Evolutionary conservation across 1,284 basidiomycete genomes (phyloP).

Genomic region (Inonotus obliquus): DNA sequence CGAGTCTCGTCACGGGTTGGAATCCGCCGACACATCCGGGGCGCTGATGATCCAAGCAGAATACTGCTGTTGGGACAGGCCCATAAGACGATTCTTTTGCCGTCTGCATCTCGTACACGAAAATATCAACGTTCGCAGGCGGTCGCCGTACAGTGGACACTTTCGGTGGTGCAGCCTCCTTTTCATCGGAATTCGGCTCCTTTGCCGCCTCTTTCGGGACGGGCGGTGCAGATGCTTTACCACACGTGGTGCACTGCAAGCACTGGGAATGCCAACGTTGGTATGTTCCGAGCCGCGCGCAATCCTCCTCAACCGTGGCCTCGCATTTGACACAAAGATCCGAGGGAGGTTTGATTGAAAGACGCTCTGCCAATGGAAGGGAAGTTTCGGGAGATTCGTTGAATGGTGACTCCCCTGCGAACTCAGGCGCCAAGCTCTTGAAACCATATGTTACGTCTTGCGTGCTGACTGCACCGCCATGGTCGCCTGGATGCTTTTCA

Average conservation of each 20-base stretch:
- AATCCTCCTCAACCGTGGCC: conserved; percentile 95
- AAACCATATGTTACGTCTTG: conserved; percentile 84
- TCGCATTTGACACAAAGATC: conserved; percentile 91
- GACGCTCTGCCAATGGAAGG: conserved; percentile 38
- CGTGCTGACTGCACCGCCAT: conserved; percentile 52
- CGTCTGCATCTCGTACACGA: conserved; percentile 67
- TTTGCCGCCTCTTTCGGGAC: conserved; percentile 46
- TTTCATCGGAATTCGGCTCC: conserved; percentile 36
- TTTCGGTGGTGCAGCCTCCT: conserved; percentile 49
- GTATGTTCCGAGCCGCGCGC: conserved; percentile 88
- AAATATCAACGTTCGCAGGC: conserved; percentile 73
- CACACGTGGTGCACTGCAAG: conserved; percentile 78
- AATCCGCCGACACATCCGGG: conserved; percentile 71
- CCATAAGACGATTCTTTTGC: conserved; percentile 66
- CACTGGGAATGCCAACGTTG: conserved; percentile 96
- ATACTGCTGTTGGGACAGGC: conserved; percentile 60
- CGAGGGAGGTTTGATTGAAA: conserved; percentile 64
- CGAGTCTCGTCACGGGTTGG: conserved; percentile 87
- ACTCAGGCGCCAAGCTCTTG: conserved; percentile 82
- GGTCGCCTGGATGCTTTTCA: conserved; percentile 43
- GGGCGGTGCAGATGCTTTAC: conserved; percentile 68
- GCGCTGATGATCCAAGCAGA: conserved; percentile 78
- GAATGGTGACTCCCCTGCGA: conserved; percentile 85
- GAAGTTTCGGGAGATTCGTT: conserved; percentile 38
- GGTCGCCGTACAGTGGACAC: conserved; percentile 60